A percentile compares a stretch with the other conserved stretches of the same genome.
Conservation (phyloP, 1,139 yeast genomes). For the Meyerozyma sp. region DNA sequence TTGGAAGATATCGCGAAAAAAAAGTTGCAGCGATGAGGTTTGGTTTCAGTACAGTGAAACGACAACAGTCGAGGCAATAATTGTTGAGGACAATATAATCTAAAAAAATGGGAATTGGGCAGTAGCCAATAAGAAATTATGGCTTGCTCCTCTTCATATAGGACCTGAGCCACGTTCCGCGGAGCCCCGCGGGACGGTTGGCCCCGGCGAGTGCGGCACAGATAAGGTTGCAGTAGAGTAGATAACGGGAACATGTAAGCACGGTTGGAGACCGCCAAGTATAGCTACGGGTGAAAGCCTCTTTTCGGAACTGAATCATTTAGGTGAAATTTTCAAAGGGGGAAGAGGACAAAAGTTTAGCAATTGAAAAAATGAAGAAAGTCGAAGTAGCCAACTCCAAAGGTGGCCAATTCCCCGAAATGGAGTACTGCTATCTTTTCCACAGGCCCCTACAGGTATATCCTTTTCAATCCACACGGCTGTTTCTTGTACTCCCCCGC, state of each 20-base stretch:
- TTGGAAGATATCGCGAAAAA: neutral
- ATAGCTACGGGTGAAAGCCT: no score
- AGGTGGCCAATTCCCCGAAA: no score
- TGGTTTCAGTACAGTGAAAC: neutral
- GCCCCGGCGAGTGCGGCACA: neutral
- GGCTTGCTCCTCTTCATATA: neutral
- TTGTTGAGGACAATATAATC: no score
- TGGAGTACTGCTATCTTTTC: no score
- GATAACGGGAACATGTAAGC: neutral
- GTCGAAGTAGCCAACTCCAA: no score
- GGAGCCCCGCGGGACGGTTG: neutral
- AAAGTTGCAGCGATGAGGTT: conserved; percentile 1
- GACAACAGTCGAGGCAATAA: neutral
- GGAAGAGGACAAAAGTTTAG: no score
- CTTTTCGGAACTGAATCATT: no score
- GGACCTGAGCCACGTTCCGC: neutral
- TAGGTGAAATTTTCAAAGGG: no score
- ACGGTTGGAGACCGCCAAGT: neutral
- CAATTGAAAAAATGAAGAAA: no score
- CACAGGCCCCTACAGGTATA: no score
- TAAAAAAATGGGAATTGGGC: neutral
- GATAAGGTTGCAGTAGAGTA: neutral
- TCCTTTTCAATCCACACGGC: neutral
- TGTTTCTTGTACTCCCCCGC: neutral
- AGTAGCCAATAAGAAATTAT: neutral